Base-by-base conservation (phyloP, 2,329 filamentous ascomycete species). In the Leptographium lundbergii region DNA sequence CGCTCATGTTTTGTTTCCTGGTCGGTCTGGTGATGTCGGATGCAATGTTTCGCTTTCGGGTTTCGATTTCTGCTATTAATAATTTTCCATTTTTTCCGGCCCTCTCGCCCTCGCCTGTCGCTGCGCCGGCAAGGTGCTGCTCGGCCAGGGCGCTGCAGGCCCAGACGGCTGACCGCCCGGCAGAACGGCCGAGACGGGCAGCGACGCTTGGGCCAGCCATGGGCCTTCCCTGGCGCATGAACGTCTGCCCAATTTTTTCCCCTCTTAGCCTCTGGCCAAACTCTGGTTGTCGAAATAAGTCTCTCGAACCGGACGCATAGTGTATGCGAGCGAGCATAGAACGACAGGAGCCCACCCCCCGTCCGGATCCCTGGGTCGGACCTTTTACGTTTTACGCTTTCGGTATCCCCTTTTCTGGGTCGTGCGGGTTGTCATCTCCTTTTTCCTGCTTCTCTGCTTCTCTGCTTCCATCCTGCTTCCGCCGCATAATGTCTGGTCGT, bases 401-500 rank as follows among this genome's bases (percentile, higher is more conserved):
- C 6, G 24, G 4, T 17, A 19, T 29, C 24, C 25, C 25, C 48
- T 51, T 27, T 55, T 55, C 29, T 55, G 34, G 53, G 36, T 17
- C 36, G 10, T n/a, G 32, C 27, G 32, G 22, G 22, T 22, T 10
- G 53, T 48, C 45, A 42, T 19, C 42, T 45, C 42, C 42, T 45
- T 45, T 36, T 50, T 50, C 27, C 10, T 19, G 45, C 5, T 27
- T 24, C 9, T 42, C 19, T 54, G 4, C 19, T 42, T 34, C 27
- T n/a, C 24, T 9, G n/a, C 32, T 45, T 56, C 19, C 5, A 24
- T 34, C 25, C 13, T 39, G 27, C 9, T 4, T 48, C 36, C 27
- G 34, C 53, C 11, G 32, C 56, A 58, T 24, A 39, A 64, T 64
- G 63, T 59, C 63, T 59, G 58, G 56, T 54, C 61, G 56, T 57